Percentiles rank a stretch among this genome's conserved stretches.
Evolutionary conservation across 768 basidiomycete genomes (phyloP).

Genomic region (Pleurotus djamor): DNA sequence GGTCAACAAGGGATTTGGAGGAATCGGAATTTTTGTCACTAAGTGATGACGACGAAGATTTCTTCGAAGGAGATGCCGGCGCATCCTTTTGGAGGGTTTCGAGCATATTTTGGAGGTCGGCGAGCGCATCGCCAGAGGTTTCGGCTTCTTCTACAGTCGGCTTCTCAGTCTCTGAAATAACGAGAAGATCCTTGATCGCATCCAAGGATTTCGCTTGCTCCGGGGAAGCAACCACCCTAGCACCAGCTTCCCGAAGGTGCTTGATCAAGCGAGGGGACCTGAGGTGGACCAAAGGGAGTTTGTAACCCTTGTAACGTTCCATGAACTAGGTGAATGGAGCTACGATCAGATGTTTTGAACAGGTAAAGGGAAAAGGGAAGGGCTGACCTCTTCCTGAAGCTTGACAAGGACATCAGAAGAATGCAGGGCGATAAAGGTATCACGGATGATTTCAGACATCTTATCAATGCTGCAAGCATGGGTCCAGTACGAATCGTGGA

Average conservation of each 20-base stretch:
- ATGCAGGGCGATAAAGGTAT: slow-evolving; percentile 92
- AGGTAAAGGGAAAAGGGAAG: background rate
- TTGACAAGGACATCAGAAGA: slow-evolving; percentile 78
- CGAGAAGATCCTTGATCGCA: slow-evolving; percentile 5
- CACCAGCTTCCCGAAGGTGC: slow-evolving; percentile 40
- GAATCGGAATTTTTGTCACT: background rate
- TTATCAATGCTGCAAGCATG: slow-evolving; percentile 84
- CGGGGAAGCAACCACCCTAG: slow-evolving; percentile 34
- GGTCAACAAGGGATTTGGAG: slow-evolving; percentile 3
- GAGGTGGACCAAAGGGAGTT: slow-evolving; percentile 56
- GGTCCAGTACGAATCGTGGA: slow-evolving; percentile 99
- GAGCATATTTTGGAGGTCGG: slow-evolving; percentile 4
- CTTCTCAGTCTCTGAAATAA: slow-evolving; percentile 6
- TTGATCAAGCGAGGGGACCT: slow-evolving; percentile 31
- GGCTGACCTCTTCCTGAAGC: slow-evolving; percentile 66
- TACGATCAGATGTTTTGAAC: background rate
- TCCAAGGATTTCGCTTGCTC: slow-evolving; percentile 3
- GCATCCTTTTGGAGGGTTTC: slow-evolving; percentile 1
- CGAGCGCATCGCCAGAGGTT: slow-evolving; percentile 10
- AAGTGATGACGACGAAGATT: background rate
- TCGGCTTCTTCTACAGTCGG: slow-evolving; percentile 28
- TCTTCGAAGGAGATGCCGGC: background rate
- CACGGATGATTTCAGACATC: slow-evolving; percentile 88
- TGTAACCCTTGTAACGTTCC: slow-evolving; percentile 73
- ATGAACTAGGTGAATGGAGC: slow-evolving; percentile 48